Conservation (phyloP, 257 asterid species). For the Solanum etuberosum region DNA sequence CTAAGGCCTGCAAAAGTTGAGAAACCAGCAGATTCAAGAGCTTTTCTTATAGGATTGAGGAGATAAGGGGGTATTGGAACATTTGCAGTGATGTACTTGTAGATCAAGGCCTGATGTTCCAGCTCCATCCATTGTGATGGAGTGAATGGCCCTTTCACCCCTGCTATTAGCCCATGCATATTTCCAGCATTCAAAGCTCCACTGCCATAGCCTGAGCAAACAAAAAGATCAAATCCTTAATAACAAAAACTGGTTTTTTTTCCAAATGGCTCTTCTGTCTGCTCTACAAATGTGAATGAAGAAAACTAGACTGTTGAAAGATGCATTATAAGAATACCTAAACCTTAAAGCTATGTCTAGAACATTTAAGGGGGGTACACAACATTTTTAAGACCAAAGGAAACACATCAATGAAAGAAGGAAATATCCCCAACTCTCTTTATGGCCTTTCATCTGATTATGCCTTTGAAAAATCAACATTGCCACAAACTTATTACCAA, state of each 20-base stretch:
- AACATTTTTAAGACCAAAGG: background rate
- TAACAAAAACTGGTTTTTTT: background rate
- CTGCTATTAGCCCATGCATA: slow-evolving; percentile 35
- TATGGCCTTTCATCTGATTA: background rate
- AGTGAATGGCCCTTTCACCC: slow-evolving; percentile 51
- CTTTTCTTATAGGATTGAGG: slow-evolving; percentile 59
- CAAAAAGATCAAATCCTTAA: background rate
- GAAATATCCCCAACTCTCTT: background rate
- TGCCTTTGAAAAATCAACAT: background rate
- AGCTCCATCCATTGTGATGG: slow-evolving; percentile 75
- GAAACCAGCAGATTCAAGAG: slow-evolving; percentile 53
- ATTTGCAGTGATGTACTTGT: slow-evolving; percentile 58
- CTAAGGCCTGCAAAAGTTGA: slow-evolving; percentile 34
- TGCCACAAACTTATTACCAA: background rate
- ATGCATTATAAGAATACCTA: background rate
- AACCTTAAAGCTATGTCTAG: background rate
- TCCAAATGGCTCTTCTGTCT: background rate
- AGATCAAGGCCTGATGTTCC: slow-evolving; percentile 82
- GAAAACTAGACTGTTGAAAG: background rate
- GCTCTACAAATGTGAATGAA: background rate
- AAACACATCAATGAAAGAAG: slow-evolving; percentile 1
- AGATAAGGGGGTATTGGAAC: slow-evolving; percentile 64
- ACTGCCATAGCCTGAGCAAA: slow-evolving; percentile 30
- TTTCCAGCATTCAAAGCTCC: slow-evolving; percentile 30
- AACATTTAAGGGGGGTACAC: slow-evolving; percentile 15